These are phyloP conservation scores for Stemphylium beticola DNA, from an alignment of 2,329 filamentous ascomycete species.

Conservation along the genomic window DNA sequence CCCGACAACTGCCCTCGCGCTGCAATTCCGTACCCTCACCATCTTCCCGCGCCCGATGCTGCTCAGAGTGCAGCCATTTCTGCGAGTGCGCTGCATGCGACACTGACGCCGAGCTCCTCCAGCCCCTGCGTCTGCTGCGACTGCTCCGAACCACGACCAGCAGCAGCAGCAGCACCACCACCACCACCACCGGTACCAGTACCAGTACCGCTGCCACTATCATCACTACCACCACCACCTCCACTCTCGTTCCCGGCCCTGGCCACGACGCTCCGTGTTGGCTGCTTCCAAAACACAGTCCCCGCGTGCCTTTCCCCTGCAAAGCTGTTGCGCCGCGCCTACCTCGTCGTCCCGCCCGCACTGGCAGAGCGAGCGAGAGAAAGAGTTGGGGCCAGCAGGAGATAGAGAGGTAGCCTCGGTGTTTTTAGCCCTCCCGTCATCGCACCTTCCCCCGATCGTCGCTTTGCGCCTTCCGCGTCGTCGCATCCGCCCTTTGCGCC, in stretches of 20 bases:
- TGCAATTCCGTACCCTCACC: not conserved
- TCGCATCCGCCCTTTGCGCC: slow-evolving; percentile 9
- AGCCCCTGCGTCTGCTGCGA: slow-evolving; percentile 21
- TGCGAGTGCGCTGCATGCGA: slow-evolving; percentile 44
- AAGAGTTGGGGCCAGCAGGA: not conserved
- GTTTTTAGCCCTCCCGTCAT: slow-evolving; percentile 11
- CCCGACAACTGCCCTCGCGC: slow-evolving; percentile 7
- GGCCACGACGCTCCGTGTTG: slow-evolving; percentile 6
- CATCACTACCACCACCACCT: not conserved
- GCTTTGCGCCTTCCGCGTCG: slow-evolving; percentile 12
- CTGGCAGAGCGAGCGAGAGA: not conserved
- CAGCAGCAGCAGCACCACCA: not conserved
- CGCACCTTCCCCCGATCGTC: slow-evolving; percentile 14
- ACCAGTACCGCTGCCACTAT: not conserved
- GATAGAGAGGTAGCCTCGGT: slow-evolving; percentile 8
- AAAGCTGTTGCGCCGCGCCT: slow-evolving; percentile 2
- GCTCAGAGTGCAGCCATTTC: slow-evolving; percentile 32
- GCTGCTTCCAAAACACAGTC: not conserved
- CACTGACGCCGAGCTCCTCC: slow-evolving; percentile 34
- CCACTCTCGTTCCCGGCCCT: slow-evolving; percentile 1
- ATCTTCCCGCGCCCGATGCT: slow-evolving; percentile 34
- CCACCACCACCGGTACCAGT: not conserved
- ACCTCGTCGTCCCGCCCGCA: not conserved
- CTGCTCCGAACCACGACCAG: slow-evolving; percentile 1
- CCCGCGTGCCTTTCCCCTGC: not conserved